phyloP scores from a whole-genome alignment of 805 yeast genomes.

The Wickerhamomyces strasburgensis region DNA sequence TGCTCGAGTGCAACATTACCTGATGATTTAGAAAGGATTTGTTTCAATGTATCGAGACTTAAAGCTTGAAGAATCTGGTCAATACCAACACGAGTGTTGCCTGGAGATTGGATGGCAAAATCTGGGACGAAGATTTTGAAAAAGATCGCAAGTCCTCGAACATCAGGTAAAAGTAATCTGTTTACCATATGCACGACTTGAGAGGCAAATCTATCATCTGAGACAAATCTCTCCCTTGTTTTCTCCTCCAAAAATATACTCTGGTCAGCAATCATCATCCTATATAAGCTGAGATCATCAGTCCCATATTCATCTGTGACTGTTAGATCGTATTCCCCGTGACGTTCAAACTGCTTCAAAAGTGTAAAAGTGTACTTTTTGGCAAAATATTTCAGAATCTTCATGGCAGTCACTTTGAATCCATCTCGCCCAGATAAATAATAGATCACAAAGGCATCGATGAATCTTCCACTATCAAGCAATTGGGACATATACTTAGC shows the following conservation, averaged over 20 bases:
- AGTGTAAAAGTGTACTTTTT: no score
- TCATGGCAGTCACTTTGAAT: conserved; percentile 3
- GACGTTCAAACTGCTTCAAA: no score
- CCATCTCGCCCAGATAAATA: conserved; percentile 6
- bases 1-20: no score
- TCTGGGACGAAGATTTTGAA: conserved; percentile 17
- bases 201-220: conserved; percentile 7
- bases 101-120: conserved; percentile 9
- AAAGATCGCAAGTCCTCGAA: conserved; percentile 20
- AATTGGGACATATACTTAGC: neutral
- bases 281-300: no score
- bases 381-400: conserved; percentile 6
- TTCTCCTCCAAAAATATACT: neutral
- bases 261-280: no score
- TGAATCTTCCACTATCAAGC: conserved; percentile 4
- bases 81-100: conserved; percentile 2
- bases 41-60: conserved; percentile 6
- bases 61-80: conserved; percentile 12
- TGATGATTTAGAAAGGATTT: no score
- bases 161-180: conserved; percentile 12
- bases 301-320: no score
- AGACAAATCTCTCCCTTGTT: conserved; percentile 1
- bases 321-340: no score
- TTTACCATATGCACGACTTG: conserved; percentile 8
- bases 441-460: conserved; percentile 7